Conservation (phyloP, 2,329 filamentous ascomycete species). For the Sporothrix luriei region DNA sequence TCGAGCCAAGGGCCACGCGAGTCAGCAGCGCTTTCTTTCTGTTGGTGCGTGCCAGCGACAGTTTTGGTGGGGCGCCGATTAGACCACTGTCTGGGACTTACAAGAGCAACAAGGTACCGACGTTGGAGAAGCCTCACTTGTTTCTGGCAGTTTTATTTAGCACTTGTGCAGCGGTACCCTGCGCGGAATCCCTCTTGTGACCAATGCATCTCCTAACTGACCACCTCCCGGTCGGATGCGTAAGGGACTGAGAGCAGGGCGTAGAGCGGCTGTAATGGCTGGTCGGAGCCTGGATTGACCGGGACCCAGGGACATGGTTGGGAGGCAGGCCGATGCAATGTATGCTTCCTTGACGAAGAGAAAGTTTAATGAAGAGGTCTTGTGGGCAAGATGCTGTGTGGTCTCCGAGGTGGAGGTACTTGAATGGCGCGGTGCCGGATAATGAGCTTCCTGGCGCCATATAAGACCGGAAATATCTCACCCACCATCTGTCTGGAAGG, state of each 20-base stretch:
- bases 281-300: slow-evolving; percentile 21
- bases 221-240: neutral
- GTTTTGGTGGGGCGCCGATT: neutral
- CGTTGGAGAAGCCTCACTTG: neutral
- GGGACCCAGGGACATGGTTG: neutral
- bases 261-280: neutral
- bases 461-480: neutral
- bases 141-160: neutral
- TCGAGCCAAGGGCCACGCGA: slow-evolving; percentile 14
- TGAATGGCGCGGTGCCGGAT: slow-evolving; percentile 8
- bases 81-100: neutral
- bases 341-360: slow-evolving; percentile 5
- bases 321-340: neutral
- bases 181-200: no score
- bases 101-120: neutral
- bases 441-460: slow-evolving; percentile 19
- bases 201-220: neutral
- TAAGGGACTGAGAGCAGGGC: no score
- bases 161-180: slow-evolving; percentile 13
- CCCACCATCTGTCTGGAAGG: neutral
- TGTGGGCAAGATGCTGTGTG: neutral
- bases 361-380: neutral
- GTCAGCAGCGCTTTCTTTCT: neutral
- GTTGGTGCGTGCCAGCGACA: neutral
- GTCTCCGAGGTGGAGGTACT: neutral